Evolutionary conservation across 768 basidiomycete genomes (phyloP), one percentile per base, ranked within the genome.

Genomic region (Lactarius akahatsu): DNA sequence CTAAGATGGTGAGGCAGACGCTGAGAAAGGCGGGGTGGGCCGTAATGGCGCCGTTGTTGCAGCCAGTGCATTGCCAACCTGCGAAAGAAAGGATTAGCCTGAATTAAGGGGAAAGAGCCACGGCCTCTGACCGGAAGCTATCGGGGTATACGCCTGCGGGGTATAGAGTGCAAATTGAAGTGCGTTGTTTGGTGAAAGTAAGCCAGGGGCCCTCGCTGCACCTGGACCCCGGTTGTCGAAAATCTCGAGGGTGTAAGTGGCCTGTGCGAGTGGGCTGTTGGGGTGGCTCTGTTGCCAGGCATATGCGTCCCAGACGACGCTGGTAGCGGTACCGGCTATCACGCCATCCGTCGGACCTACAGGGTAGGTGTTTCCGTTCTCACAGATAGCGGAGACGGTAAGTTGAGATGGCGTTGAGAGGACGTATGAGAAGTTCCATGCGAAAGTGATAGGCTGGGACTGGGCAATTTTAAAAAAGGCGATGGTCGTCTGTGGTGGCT

Each of bases 381-480:
- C 86, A 76, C 91, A 90, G 54, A 88, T 82, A 34, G 94, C 94
- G 45, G 86, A 85, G 67, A 96, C 81, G 16, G 94, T 96, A 66
- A 96, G 83, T 70, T 81, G 81, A 3, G 86, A 84, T 0, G 94
- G 94, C 0, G 84, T 87, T 50, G 80, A 83, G 70, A 89, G 78
- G 50, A 98, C 79, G 64, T 81, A 81, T 18, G 92, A 92, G 72
- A 94, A 84, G 77, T 93, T 94, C 96, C 94, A 97, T 13, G 83
- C 95, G 75, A 97, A 92, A 26, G 94, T 96, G 73, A 97, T 86
- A 66, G 80, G 78, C 69, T 92, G 83, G 59, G 80, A 80, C 1
- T 79, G 78, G 0, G 92, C 91, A 73, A 97, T 90, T 83, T 95
- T 94, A 81, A 86, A 96, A 80, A 86, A 96, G 28, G 92, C 91